These are phyloP conservation scores for Paecilomyces formosus DNA, from an alignment of 2,329 filamentous ascomycete genomes.

Conservation along the genomic window DNA sequence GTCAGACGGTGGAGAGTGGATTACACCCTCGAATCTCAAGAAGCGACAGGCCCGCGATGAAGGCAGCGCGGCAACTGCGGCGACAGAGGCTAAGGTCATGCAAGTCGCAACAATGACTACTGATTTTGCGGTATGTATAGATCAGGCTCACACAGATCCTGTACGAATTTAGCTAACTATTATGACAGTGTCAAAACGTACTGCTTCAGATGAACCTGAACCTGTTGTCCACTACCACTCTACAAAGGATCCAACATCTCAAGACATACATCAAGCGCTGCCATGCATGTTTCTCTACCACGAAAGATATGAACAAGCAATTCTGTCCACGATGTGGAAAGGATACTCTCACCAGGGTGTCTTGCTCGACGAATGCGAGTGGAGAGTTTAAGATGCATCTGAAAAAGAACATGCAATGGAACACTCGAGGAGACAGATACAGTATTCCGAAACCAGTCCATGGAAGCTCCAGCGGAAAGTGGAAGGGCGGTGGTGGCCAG, in stretches of 20 bases:
- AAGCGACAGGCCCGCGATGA: conserved; percentile 68
- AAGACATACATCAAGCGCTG: conserved; percentile 88
- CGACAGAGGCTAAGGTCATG: conserved; percentile 56
- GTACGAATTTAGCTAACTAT: neutral
- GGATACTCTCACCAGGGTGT: conserved; percentile 73
- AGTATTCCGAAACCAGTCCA: conserved; percentile 86
- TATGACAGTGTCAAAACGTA: conserved; percentile 63
- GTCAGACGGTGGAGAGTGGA: conserved; percentile 63
- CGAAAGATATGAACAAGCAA: conserved; percentile 76
- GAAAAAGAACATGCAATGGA: conserved; percentile 94
- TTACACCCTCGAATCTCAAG: conserved; percentile 86
- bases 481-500: conserved; percentile 63
- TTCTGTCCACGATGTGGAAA: conserved; percentile 92
- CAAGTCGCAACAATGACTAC: conserved; percentile 88
- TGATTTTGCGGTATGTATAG: conserved; percentile 73
- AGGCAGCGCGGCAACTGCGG: conserved; percentile 40
- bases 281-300: conserved; percentile 84
- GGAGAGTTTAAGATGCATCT: conserved; percentile 81
- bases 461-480: conserved; percentile 72
- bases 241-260: conserved; percentile 74
- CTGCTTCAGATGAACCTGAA: conserved; percentile 90
- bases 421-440: conserved; percentile 84
- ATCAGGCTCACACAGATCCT: neutral
- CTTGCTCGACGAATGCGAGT: conserved; percentile 72
- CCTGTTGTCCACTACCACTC: conserved; percentile 63